These are phyloP conservation scores for Venturia aucupariae DNA, from an alignment of 2,329 filamentous ascomycete species.

Conservation along the genomic window DNA sequence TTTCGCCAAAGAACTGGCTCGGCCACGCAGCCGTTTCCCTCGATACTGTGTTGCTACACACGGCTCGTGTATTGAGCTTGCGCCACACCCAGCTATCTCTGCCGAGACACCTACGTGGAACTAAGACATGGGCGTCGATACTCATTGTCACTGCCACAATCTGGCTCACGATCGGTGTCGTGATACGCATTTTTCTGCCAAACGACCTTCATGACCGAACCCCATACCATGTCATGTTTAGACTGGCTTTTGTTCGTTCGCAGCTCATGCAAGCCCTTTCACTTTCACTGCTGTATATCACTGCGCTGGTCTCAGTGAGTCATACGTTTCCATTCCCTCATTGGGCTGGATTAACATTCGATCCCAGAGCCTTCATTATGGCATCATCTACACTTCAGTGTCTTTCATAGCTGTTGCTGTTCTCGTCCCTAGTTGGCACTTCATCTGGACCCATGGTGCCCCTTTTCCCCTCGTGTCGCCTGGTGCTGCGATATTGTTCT, in stretches of 20 bases:
- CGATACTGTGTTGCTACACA: not conserved
- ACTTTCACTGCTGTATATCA: not conserved
- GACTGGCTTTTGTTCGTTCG: not conserved
- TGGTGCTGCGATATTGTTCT: not conserved
- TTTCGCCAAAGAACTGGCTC: not conserved
- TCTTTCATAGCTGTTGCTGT: not conserved
- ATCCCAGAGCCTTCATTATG: not conserved
- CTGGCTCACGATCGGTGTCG: not conserved
- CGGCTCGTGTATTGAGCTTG: not conserved
- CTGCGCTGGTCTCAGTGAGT: not conserved
- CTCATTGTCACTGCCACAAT: not conserved
- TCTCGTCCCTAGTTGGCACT: not conserved
- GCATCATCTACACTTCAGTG: not conserved
- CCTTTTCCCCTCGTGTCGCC: not conserved
- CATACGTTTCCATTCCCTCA: not conserved
- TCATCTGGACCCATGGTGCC: not conserved
- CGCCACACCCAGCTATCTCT: not conserved
- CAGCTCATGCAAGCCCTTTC: not conserved
- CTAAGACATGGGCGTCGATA: not conserved
- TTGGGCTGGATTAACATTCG: not conserved
- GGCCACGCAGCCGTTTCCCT: not conserved
- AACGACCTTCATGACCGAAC: not conserved
- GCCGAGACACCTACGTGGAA: not conserved
- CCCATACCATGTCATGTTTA: not conserved
- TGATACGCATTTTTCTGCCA: not conserved